Evolutionary conservation across 164 flowering plant species (phyloP), one percentile per base, ranked within the genome.

Genomic region (Sextonia rubra): DNA sequence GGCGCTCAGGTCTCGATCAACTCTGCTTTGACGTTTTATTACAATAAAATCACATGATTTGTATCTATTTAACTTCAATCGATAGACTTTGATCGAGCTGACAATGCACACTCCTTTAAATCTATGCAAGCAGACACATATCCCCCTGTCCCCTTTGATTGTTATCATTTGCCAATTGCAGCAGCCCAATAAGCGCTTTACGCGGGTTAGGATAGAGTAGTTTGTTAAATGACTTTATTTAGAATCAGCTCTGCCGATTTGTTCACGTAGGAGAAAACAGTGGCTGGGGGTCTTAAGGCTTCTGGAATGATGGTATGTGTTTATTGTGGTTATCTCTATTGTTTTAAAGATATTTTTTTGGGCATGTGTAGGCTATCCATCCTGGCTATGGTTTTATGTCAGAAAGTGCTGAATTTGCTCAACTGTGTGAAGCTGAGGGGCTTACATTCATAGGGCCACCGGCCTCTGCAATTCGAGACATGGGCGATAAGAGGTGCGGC

Each of bases 341-440:
- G 4, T 6, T 0, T 32, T 14, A 23, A 30, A 47, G 77, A 71
- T 60, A 69, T 74, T 48, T 80, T 60, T 22, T 32, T 23, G 5
- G 65, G 17, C 74, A 70, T 76, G 64, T 76, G 74, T 81, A 93
- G 99, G 99, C 98, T 79, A 85, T 95, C 83, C 99, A 95, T 76
- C 99, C 99, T 64, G 99, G 99, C 69, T 95, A 95, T 87, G 98
- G 99, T 23, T 95, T 95, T 81, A 66, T 95, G 56, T 95, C 98
- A 25, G 98, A 95, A 80, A 91, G 92, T 84, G 84, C 93, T 58
- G 92, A 89, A 11, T 93, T 95, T 85, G 98, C 99, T 77, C 89
- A 87, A 78, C 91, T 87, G 12, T 93, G 98, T 84, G 95, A 89
- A 86, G 89, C 87, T 68, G 86, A 89, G 69, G 93, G 92, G 72